These are phyloP conservation scores for Cryomyces minteri DNA, from an alignment of 495 filamentous ascomycete genomes.

Conservation along the genomic window DNA sequence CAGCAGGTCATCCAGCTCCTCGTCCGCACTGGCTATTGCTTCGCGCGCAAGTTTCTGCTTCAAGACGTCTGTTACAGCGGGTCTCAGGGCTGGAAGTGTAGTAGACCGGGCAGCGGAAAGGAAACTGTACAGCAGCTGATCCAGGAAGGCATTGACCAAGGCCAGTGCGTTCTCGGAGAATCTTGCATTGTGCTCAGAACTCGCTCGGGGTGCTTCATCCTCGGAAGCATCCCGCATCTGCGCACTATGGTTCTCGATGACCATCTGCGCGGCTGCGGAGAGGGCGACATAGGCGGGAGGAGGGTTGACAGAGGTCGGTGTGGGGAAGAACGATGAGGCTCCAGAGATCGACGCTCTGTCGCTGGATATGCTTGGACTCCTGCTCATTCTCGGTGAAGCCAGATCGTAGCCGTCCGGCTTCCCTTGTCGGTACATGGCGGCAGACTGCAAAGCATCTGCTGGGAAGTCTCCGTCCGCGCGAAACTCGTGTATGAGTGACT, in stretches of 20 bases:
- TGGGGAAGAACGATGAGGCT: conserved; percentile 33
- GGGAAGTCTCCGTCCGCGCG: background rate
- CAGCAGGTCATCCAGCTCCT: conserved; percentile 77
- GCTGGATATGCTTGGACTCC: conserved; percentile 15
- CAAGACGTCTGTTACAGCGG: conserved; percentile 71
- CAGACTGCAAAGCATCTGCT: background rate
- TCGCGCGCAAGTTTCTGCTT: conserved; percentile 77
- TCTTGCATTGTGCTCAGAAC: conserved; percentile 29
- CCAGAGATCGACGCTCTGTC: conserved; percentile 17
- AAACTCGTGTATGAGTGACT: background rate
- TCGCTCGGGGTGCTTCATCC: conserved; percentile 41
- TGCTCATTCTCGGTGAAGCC: background rate
- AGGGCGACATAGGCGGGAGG: conserved; percentile 77
- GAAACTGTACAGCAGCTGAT: conserved; percentile 81
- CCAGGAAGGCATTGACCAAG: conserved; percentile 82
- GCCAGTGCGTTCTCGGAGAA: conserved; percentile 60
- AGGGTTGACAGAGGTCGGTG: conserved; percentile 50
- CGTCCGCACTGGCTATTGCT: conserved; percentile 72
- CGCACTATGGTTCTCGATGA: conserved; percentile 70
- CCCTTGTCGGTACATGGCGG: background rate
- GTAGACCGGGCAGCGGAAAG: conserved; percentile 66
- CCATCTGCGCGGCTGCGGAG: conserved; percentile 77
- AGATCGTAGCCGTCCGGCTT: background rate
- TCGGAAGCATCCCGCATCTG: conserved; percentile 41
- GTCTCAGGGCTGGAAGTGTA: conserved; percentile 55